Base-by-base conservation (phyloP, 805 yeast genomes). In the Debaryomyces tyrocola region DNA sequence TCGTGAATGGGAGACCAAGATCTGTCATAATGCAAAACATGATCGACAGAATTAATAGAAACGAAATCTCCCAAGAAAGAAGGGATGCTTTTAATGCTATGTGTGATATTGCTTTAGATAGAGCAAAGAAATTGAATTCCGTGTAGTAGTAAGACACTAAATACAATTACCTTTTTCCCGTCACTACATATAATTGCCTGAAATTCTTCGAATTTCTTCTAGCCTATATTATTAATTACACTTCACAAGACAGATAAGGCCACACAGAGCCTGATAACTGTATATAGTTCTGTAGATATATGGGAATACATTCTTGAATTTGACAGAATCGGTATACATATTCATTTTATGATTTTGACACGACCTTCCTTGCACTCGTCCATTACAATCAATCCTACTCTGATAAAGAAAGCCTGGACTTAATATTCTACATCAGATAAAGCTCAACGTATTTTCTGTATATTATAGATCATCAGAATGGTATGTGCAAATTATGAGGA, bases 101-200 rank as follows among this genome's bases (percentile, higher is more conserved):
- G 96, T 88, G 96, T 64, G 95, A 88, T 64, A 91, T 90, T 46
- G 97, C 97, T 0, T 55, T 77, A 20, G 96, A 90, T 66, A 73
- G 97, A 47, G 84, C 84, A 0, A 53, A 52, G n/a, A 85, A 84
- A 57, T 60, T 81, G 40, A 70, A 67, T 24, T 24, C 27, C 7
- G 10, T 9, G 10, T 7, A 24, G 27, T 24, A 7, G 66, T 72
- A 7, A 69, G 69, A 48, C 10, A 24, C 10, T 2, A 24, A 9
- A 4, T 24, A 24, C 10, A 24, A 24, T 24, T 24, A 7, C 27
- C 27, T 3, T 24, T 24, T 17, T 17, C 18, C 18, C 18, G 27
- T 24, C 10, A 24, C 2, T 24, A 2, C 10, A 6, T 7, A 14
- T 14, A 33, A 8, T 33, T 11, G n/a, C 2, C 11, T 33, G 11